These are phyloP conservation scores for Picea abies DNA, from an alignment of 83 land plant species.

Conservation along the genomic window DNA sequence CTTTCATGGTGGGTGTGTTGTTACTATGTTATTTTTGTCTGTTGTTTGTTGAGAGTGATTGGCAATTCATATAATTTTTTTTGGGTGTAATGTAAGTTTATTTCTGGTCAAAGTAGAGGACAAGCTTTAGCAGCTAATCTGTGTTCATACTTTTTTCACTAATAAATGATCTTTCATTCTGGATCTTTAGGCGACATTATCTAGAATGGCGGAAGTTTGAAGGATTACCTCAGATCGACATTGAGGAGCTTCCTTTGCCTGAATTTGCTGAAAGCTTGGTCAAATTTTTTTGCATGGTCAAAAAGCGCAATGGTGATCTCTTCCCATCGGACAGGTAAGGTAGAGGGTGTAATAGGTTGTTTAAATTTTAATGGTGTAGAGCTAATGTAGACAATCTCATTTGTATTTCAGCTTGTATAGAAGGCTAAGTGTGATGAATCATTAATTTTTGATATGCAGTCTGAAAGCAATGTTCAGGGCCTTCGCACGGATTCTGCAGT, in stretches of 20 bases:
- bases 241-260: slow-evolving; percentile 23
- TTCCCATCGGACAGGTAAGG: slow-evolving; percentile 33
- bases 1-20: neutral
- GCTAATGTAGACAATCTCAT: neutral
- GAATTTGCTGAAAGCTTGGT: slow-evolving; percentile 36
- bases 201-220: slow-evolving; percentile 25
- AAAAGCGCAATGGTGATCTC: slow-evolving; percentile 30
- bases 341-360: neutral
- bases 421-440: neutral
- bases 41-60: neutral
- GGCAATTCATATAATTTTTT: neutral
- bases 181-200: slow-evolving; percentile 24
- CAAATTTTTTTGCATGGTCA: slow-evolving; percentile 32
- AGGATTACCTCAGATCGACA: slow-evolving; percentile 28
- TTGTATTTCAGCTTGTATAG: slow-evolving; percentile 1
- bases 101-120: neutral
- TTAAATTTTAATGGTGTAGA: neutral
- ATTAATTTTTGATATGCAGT: slow-evolving; percentile 16
- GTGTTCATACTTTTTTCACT: neutral
- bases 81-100: neutral
- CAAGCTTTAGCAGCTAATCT: neutral
- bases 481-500: slow-evolving; percentile 27
- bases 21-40: neutral
- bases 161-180: neutral
- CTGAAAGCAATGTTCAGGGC: slow-evolving; percentile 30